phyloP scores from a whole-genome alignment of 208 protist species.

The Herpetomonas samuelpessoai region DNA sequence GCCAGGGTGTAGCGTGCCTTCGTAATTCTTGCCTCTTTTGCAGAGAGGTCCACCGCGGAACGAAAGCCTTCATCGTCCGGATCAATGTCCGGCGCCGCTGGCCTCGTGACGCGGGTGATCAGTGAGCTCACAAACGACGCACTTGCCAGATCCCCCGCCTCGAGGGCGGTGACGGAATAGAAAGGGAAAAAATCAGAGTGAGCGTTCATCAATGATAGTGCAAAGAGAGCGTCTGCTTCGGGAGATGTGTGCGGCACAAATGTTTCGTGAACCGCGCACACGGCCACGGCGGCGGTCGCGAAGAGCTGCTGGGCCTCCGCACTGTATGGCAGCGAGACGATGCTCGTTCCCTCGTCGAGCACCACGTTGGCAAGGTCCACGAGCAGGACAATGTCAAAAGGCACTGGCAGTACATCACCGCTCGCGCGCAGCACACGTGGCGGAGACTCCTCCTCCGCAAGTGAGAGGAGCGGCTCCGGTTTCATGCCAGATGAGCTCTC shows the following conservation, averaged over 20 bases:
- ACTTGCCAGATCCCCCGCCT: slow-evolving; percentile 68
- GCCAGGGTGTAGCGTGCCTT: no score
- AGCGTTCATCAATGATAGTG: slow-evolving; percentile 54
- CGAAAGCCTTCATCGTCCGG: no score
- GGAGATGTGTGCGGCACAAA: slow-evolving; percentile 67
- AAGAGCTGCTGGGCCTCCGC: slow-evolving; percentile 34
- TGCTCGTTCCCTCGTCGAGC: slow-evolving; percentile 19
- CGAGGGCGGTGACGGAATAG: slow-evolving; percentile 48
- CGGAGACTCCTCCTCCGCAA: neutral
- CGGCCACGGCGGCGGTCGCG: slow-evolving; percentile 31
- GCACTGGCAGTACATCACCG: no score
- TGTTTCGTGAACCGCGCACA: slow-evolving; percentile 70
- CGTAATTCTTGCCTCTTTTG: no score
- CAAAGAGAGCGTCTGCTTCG: slow-evolving; percentile 52
- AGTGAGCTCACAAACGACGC: slow-evolving; percentile 43
- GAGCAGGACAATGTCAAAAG: slow-evolving; percentile 46
- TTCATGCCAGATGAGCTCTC: no score
- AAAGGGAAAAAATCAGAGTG: slow-evolving; percentile 69
- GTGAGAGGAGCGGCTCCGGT: slow-evolving; percentile 5
- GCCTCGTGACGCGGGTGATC: neutral
- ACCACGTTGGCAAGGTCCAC: slow-evolving; percentile 80
- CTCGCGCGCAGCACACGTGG: no score
- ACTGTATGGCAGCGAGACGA: slow-evolving; percentile 43
- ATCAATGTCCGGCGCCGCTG: no score
- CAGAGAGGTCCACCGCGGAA: no score